phyloP scores from a whole-genome alignment of 2,329 filamentous ascomycete species.

The Colletotrichum sp. region DNA sequence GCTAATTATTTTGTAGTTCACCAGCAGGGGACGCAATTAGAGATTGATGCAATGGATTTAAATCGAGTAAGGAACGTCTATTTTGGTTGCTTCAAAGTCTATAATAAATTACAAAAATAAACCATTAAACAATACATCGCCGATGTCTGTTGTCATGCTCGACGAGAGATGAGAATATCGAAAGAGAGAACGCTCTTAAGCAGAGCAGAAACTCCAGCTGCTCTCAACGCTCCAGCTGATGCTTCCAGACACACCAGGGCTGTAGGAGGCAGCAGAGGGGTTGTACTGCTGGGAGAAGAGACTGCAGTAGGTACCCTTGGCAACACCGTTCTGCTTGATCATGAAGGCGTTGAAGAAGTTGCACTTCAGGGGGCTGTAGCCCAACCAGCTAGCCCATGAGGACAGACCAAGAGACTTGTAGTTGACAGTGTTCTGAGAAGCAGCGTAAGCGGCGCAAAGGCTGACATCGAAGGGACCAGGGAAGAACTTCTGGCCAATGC shows the following conservation, averaged over 20 bases:
- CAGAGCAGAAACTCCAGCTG: constrained; percentile 14
- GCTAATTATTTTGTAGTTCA: not conserved
- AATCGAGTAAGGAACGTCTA: not conserved
- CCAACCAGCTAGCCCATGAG: not conserved
- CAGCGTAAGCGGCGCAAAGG: constrained; percentile 13
- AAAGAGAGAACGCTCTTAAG: not conserved
- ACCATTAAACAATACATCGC: not conserved
- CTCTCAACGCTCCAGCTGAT: constrained; percentile 9
- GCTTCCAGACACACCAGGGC: not conserved
- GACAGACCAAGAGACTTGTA: not conserved
- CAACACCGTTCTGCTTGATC: constrained; percentile 14
- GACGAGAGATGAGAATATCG: not conserved
- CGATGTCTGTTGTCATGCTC: not conserved
- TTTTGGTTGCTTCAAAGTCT: not conserved
- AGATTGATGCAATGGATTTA: not conserved
- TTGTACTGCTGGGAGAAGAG: constrained; percentile 15
- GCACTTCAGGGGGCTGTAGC: constrained; percentile 16
- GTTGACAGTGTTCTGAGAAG: constrained; percentile 11
- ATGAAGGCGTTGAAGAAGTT: constrained; percentile 22
- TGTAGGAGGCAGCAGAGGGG: constrained; percentile 4
- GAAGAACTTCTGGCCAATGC: constrained; percentile 19
- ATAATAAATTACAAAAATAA: not conserved
- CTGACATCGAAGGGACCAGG: constrained; percentile 9
- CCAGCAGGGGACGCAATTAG: not conserved
- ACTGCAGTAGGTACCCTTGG: constrained; percentile 19